Percentiles rank a stretch among this genome's conserved stretches.
Conservation (phyloP, 805 yeast species). For the Maudiozyma barnettii region DNA sequence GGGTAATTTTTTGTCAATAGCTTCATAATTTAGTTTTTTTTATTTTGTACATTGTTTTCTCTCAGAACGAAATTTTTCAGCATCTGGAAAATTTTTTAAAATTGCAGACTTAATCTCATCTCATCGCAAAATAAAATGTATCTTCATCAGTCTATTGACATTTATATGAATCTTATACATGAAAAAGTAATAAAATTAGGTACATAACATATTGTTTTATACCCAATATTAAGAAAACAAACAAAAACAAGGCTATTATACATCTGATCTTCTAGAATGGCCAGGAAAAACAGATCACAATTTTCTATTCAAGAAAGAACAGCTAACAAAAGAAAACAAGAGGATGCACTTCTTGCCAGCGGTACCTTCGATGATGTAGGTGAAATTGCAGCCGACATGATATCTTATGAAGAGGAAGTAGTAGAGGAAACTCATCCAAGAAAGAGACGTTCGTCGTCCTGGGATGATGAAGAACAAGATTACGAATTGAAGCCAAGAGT, state of each 20-base stretch:
- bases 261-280: conserved; percentile 13
- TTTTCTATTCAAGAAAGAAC: conserved; percentile 22
- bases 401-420: conserved; percentile 6
- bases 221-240: not conserved
- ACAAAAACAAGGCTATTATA: not conserved
- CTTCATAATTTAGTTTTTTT: not conserved
- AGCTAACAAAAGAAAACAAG: conserved; percentile 25
- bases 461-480: conserved; percentile 72
- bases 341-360: conserved; percentile 21
- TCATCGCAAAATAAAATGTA: not conserved
- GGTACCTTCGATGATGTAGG: conserved; percentile 19
- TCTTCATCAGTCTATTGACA: too few species aligned
- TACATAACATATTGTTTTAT: not conserved
- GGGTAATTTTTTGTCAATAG: too few species aligned
- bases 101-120: conserved; percentile 3
- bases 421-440: conserved; percentile 5
- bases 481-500: conserved; percentile 68
- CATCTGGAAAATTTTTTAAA: not conserved
- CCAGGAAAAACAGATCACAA: conserved; percentile 22
- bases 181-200: too few species aligned
- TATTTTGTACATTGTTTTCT: not conserved
- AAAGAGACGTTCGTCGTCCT: conserved; percentile 24
- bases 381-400: conserved; percentile 6
- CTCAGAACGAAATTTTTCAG: not conserved
- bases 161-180: too few species aligned